These are phyloP conservation scores for Pythium utonaiense DNA, from an alignment of 352 stramenopile genomes.

Conservation along the genomic window DNA sequence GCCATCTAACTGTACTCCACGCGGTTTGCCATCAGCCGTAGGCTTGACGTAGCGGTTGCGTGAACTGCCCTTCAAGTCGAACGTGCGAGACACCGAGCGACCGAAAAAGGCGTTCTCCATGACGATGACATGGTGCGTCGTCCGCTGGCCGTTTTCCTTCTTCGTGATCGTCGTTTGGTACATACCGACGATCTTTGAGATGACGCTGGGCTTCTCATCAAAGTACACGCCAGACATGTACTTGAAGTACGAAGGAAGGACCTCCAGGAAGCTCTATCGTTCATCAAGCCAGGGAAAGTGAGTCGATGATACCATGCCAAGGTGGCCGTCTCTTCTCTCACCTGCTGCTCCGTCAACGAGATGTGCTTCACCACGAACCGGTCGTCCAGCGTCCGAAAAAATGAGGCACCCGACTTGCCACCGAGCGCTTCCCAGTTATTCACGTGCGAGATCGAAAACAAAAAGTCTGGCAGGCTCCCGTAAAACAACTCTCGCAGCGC, in stretches of 20 bases:
- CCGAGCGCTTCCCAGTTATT: slow-evolving; percentile 91
- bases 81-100: slow-evolving; percentile 91
- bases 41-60: slow-evolving; percentile 90
- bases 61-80: slow-evolving; percentile 98
- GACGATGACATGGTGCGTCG: slow-evolving; percentile 89
- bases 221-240: slow-evolving; percentile 97
- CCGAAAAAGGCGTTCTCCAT: slow-evolving; percentile 98
- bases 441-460: slow-evolving; percentile 83
- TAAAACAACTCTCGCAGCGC: slow-evolving; percentile 91
- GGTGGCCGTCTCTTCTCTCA: slow-evolving; percentile 27
- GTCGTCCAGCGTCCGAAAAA: slow-evolving; percentile 94
- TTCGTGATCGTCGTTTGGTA: slow-evolving; percentile 96
- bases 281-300: slow-evolving; percentile 16
- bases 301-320: not conserved
- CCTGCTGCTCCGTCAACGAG: slow-evolving; percentile 96
- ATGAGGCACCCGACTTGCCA: slow-evolving; percentile 96
- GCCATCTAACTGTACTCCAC: slow-evolving; percentile 74
- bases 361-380: slow-evolving; percentile 99
- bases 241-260: slow-evolving; percentile 93
- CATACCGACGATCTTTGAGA: slow-evolving; percentile 97
- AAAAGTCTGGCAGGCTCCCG: slow-evolving; percentile 50
- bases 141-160: slow-evolving; percentile 89
- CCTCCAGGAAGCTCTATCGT: slow-evolving; percentile 74
- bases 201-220: slow-evolving; percentile 90
- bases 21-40: slow-evolving; percentile 19